Evolutionary conservation across 352 stramenopile genomes (phyloP).

Genomic region (Pseudoperonospora humuli): DNA sequence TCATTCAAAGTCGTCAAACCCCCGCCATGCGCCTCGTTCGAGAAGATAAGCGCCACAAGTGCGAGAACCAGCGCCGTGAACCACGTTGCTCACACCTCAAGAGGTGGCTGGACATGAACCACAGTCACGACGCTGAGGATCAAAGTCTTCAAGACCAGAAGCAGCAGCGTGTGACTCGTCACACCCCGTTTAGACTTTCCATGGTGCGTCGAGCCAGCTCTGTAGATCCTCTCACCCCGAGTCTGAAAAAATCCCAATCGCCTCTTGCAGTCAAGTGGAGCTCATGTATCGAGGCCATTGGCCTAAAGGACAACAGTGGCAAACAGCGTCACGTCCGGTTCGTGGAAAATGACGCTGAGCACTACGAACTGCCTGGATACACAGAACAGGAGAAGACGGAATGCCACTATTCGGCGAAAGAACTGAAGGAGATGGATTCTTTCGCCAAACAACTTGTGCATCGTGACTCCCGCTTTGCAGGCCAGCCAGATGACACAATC

Average conservation of each 20-base stretch:
- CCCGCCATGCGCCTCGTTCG: constrained; percentile 24
- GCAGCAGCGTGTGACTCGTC: constrained; percentile 5
- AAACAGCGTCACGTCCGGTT: constrained; percentile 47
- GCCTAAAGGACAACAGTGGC: constrained; percentile 27
- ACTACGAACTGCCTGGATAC: constrained; percentile 31
- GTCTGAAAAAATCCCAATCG: constrained; percentile 48
- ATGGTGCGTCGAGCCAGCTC: constrained; percentile 7
- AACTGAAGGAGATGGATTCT: constrained; percentile 46
- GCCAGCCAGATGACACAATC: constrained; percentile 51
- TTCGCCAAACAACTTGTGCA: constrained; percentile 42
- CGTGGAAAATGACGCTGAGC: constrained; percentile 18
- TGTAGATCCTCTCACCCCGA: constrained; percentile 30
- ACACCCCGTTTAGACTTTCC: constrained; percentile 5
- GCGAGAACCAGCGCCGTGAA: constrained; percentile 24
- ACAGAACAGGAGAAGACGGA: constrained; percentile 42
- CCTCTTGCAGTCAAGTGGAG: constrained; percentile 42
- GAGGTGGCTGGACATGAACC: constrained; percentile 24
- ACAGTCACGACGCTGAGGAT: constrained; percentile 3
- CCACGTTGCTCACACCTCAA: constrained; percentile 25
- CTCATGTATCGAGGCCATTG: constrained; percentile 45
- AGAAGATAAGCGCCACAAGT: constrained; percentile 24
- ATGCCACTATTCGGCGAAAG: constrained; percentile 48
- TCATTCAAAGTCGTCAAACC: not conserved
- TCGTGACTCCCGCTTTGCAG: constrained; percentile 38
- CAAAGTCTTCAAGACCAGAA: constrained; percentile 8